These are phyloP conservation scores for Amaranthus cruentus DNA, from an alignment of 148 eudicot species.

Conservation along the genomic window DNA sequence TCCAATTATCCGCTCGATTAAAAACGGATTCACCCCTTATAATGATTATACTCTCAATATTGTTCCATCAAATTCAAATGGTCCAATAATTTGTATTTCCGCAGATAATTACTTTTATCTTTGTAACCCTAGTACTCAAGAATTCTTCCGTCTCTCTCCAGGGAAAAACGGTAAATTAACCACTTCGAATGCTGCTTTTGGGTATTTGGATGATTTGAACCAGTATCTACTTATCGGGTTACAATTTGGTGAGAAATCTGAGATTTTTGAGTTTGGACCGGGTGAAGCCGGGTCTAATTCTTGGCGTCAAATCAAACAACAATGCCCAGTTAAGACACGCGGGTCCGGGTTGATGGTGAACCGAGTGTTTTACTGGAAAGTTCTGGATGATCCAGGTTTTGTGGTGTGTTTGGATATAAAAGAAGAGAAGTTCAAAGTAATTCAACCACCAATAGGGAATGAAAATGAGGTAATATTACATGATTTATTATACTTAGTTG, in stretches of 20 bases:
- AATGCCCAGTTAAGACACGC: neutral
- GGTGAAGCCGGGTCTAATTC: constrained; percentile 13
- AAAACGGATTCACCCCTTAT: constrained; percentile 28
- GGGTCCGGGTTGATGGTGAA: constrained; percentile 23
- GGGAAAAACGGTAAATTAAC: neutral
- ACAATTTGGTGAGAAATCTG: neutral
- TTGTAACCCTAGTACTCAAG: constrained; percentile 29
- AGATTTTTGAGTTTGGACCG: constrained; percentile 22
- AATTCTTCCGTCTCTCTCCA: constrained; percentile 17
- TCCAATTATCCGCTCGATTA: constrained; percentile 20
- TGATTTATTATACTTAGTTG: constrained; percentile 22
- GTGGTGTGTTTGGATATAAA: constrained; percentile 19
- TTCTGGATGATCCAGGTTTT: neutral
- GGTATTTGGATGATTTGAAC: constrained; percentile 12
- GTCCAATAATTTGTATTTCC: constrained; percentile 18
- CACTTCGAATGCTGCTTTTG: constrained; percentile 1
- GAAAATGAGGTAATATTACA: constrained; percentile 22
- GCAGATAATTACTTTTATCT: constrained; percentile 17
- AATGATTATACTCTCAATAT: constrained; percentile 6
- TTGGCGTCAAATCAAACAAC: constrained; percentile 2
- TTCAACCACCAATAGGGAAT: constrained; percentile 19
- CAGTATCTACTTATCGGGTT: constrained; percentile 9
- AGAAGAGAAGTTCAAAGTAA: neutral
- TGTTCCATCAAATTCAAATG: constrained; percentile 11
- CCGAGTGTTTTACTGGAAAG: constrained; percentile 18